Base-by-base conservation (phyloP, 306 rosid species). In the Pyrus pyrifolia region DNA sequence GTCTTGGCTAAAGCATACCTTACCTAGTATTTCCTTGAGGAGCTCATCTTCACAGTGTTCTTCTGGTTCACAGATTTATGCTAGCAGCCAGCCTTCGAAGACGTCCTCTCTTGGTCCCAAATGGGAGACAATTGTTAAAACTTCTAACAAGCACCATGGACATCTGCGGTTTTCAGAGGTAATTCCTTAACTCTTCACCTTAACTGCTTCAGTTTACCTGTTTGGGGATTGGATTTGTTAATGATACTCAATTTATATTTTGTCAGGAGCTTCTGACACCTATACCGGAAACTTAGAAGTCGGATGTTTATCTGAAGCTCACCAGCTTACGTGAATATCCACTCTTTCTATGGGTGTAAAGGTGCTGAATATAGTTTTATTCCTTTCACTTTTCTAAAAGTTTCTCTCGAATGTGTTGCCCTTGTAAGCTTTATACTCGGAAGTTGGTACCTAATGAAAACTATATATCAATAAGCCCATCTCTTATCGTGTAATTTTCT, bases 1-100 rank as follows among this genome's bases (percentile, higher is more conserved):
- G 69, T 95, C 99, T 58, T 95, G 99, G 99, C 90, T 95, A 68
- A 87, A 87, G 80, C 93, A 89, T 19, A 83, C 93, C 45, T 84
- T 95, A 77, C 93, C 95, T 2, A 67, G 85, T 63, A 77, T 91
- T 81, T 88, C 90, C 62, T 80, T 89, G 18, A 89, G 71, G 72
- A 83, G 86, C 70, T 79, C 69, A 5, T 67, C 79, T 72, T 83
- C 90, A 51, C 61, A 59, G 60, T 71, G 89, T 55, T 85, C 82
- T 69, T 82, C 75, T 84, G 83, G 78, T 68, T 75, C 81, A 33
- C 67, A 65, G 30, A 31, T 57, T 71, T 70, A 58, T 68, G 23
- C 81, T 65, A 66, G 72, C 80, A 23, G 70, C 79, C 83, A 53
- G 27, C 46, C 13, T 75, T 76, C 82, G 33, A 61, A 67, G 68